Base-by-base conservation (phyloP, 164 flowering plant genomes). In the Protea cynaroides region DNA sequence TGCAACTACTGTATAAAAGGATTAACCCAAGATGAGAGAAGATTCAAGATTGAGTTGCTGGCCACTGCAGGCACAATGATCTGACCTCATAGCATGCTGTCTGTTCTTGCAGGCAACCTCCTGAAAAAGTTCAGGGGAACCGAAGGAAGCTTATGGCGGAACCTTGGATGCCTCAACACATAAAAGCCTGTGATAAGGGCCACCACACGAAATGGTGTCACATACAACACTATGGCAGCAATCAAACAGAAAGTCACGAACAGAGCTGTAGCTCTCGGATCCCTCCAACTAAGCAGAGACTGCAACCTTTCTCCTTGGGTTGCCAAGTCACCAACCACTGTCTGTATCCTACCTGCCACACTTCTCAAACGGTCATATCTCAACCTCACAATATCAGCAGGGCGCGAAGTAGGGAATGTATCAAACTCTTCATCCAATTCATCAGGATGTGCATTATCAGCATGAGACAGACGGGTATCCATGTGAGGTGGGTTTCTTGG, bases 351-450 rank as follows among this genome's bases (percentile, higher is more conserved):
- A 52, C 91, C 89, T 14, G 83, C 89, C n/a, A 84, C 79, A 47
- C 86, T 82, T 53, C 91, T 82, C 52, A 88, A 71, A 1, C 91
- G 81, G 56, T 88, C 91, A 61, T 85, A 85, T 52, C 90, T 80
- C 85, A 84, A 84, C 62, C 83, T 68, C 21, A 83, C 86, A 1
- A 80, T 73, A 59, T 88, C 88, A 0, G 85, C 54, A 5, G 80
- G 73, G 6, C 76, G 63, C 3, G 88, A 72, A 58, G 89, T 86
- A 7, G 94, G 94, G 69, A 88, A 88, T 0, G 90, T 80, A 61
- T 88, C 90, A 55, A 86, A 88, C 64, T 88, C 95, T 72, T 88
- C 95, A 34, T 88, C 89, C 25, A 84, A 79, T 57, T 88, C 95
- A 69, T 86, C 95, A 40, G 88, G 86, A 61, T 75, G 82, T 5